Percentiles rank a stretch among this genome's conserved stretches.
These are phyloP conservation scores for Fraxinus albicans DNA, from an alignment of 305 asterid species.

Conservation along the genomic window DNA sequence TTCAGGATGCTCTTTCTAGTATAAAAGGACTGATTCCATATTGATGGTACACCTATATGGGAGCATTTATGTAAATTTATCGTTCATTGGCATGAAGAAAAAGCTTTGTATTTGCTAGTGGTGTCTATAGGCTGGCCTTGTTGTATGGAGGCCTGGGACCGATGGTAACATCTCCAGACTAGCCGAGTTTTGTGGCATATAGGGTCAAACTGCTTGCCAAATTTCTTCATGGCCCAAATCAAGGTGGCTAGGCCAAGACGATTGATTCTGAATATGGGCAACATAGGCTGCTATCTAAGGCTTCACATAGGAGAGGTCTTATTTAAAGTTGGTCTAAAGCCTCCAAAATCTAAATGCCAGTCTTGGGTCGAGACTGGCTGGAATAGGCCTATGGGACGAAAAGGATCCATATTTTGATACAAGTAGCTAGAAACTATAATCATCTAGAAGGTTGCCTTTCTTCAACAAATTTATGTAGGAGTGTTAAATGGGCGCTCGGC, in stretches of 20 bases:
- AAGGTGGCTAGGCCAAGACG: not conserved
- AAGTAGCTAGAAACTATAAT: not conserved
- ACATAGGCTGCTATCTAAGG: not conserved
- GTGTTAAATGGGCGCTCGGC: not conserved
- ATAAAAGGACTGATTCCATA: not conserved
- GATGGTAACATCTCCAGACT: not conserved
- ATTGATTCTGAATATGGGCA: not conserved
- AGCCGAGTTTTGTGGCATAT: not conserved
- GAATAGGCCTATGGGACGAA: not conserved
- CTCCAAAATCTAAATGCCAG: not conserved
- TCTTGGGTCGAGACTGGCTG: not conserved
- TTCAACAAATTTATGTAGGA: not conserved
- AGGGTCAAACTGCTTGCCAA: not conserved
- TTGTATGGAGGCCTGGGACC: not conserved
- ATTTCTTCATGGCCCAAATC: not conserved
- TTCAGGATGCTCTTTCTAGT: not conserved
- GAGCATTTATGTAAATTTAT: not conserved
- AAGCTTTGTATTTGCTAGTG: not conserved
- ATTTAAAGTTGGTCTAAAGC: not conserved
- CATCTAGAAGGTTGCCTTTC: not conserved
- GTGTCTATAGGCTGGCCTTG: not conserved
- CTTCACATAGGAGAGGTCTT: not conserved
- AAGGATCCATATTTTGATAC: not conserved
- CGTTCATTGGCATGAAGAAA: not conserved
- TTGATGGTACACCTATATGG: not conserved